phyloP scores from a whole-genome alignment of 768 basidiomycete genomes.

The Leccinum subtestaceum region DNA sequence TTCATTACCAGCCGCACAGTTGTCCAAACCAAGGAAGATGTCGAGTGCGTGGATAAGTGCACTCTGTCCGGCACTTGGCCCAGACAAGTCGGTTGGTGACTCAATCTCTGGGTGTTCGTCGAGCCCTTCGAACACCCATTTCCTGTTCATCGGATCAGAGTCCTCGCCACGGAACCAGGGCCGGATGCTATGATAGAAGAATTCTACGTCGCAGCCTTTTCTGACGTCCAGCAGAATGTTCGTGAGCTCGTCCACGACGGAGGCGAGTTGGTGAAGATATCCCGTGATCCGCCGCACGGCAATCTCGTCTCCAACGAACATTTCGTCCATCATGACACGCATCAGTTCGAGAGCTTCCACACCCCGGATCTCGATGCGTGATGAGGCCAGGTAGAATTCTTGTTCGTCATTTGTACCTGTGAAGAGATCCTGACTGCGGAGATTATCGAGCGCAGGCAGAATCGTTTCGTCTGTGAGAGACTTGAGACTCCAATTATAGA shows the following conservation, averaged over 20 bases:
- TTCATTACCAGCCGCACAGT: slow-evolving; percentile 28
- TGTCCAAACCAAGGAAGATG: slow-evolving; percentile 67
- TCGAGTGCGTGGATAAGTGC: slow-evolving; percentile 61
- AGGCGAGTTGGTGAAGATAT: slow-evolving; percentile 63
- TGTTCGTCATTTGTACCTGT: slow-evolving; percentile 78
- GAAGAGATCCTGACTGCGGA: slow-evolving; percentile 67
- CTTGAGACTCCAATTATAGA: slow-evolving; percentile 74
- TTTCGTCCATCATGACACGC: slow-evolving; percentile 83
- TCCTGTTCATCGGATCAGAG: slow-evolving; percentile 41
- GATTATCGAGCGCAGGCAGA: slow-evolving; percentile 49
- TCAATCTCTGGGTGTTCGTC: slow-evolving; percentile 43
- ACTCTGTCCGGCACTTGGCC: slow-evolving; percentile 83
- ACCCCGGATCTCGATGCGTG: slow-evolving; percentile 83
- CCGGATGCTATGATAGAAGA: slow-evolving; percentile 69
- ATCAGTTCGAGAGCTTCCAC: slow-evolving; percentile 84
- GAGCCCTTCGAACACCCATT: slow-evolving; percentile 62
- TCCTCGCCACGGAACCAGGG: slow-evolving; percentile 83
- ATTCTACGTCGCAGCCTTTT: slow-evolving; percentile 66
- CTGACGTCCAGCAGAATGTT: slow-evolving; percentile 61
- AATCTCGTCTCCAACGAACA: slow-evolving; percentile 71
- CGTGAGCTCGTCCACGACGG: slow-evolving; percentile 62
- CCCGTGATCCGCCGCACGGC: slow-evolving; percentile 59
- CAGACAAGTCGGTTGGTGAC: slow-evolving; percentile 57
- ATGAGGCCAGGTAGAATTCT: slow-evolving; percentile 85
- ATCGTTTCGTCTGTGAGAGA: slow-evolving; percentile 27